Percentiles rank a stretch among this genome's conserved stretches.
Evolutionary conservation across 2,329 filamentous ascomycete species (phyloP).

Genomic region (Uncinocarpus reesii): DNA sequence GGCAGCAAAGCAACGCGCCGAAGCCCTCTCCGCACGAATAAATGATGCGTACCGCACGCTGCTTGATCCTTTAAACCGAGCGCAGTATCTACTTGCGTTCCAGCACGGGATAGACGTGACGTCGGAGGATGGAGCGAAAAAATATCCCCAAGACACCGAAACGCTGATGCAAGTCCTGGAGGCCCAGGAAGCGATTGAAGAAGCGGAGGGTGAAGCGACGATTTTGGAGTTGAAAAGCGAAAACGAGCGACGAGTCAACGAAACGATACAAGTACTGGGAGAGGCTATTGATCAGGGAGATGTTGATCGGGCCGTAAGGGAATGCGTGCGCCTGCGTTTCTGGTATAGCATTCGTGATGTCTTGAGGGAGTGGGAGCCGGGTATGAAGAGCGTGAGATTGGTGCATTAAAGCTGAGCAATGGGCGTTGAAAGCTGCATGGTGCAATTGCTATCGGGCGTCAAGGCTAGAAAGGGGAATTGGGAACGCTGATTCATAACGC

Average conservation of each 20-base stretch:
- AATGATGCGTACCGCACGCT: conserved; percentile 90
- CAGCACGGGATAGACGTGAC: conserved; percentile 60
- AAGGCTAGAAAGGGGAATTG: too few species aligned
- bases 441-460: too few species aligned
- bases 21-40: conserved; percentile 69
- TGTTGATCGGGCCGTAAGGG: conserved; percentile 54
- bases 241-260: conserved; percentile 58
- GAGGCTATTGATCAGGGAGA: conserved; percentile 57
- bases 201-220: conserved; percentile 48
- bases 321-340: conserved; percentile 72
- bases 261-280: conserved; percentile 54
- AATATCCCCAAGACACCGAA: conserved; percentile 57
- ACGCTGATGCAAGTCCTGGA: conserved; percentile 82
- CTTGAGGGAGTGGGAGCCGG: conserved; percentile 73
- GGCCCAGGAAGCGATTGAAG: conserved; percentile 63
- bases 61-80: conserved; percentile 62
- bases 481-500: too few species aligned
- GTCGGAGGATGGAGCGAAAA: conserved; percentile 62
- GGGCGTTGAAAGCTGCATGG: not conserved
- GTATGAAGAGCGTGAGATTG: conserved; percentile 48
- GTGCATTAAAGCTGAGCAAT: conserved; percentile 37
- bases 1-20: conserved; percentile 50
- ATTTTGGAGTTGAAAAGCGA: conserved; percentile 56
- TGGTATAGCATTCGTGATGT: conserved; percentile 82
- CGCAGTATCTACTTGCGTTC: conserved; percentile 72